phyloP scores from a whole-genome alignment of 2,329 filamentous ascomycete genomes.

The Epichloe brachyelytri region DNA sequence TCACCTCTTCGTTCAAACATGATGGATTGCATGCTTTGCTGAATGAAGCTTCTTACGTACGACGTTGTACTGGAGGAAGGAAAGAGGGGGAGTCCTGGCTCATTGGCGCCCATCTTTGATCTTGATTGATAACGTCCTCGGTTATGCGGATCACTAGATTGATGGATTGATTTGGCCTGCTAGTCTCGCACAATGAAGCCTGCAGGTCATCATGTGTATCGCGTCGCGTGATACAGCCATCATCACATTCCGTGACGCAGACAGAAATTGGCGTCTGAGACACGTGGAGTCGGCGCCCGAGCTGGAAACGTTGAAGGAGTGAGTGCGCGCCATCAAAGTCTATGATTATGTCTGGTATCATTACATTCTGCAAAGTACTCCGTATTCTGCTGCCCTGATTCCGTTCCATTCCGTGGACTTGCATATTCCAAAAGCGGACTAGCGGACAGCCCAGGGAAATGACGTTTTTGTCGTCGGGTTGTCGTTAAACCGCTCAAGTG shows the following conservation, averaged over 20 bases:
- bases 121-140: neutral
- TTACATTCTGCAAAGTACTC: no score
- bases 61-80: no score
- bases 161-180: no score
- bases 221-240: neutral
- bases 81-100: no score
- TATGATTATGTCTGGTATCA: neutral
- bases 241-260: neutral
- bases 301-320: neutral
- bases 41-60: no score
- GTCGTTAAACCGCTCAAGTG: no score
- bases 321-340: neutral
- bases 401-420: neutral
- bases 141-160: neutral
- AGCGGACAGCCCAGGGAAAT: constrained; percentile 2
- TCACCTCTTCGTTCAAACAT: no score
- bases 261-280: neutral
- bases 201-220: neutral
- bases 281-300: neutral
- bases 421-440: neutral
- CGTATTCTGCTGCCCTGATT: neutral
- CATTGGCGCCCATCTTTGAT: neutral
- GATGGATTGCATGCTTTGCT: no score
- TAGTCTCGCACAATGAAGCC: no score
- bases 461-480: neutral